Percentiles rank a stretch among this genome's conserved stretches.
phyloP scores from a whole-genome alignment of 129 eudicot genomes.

The Flaveria bidentis region DNA sequence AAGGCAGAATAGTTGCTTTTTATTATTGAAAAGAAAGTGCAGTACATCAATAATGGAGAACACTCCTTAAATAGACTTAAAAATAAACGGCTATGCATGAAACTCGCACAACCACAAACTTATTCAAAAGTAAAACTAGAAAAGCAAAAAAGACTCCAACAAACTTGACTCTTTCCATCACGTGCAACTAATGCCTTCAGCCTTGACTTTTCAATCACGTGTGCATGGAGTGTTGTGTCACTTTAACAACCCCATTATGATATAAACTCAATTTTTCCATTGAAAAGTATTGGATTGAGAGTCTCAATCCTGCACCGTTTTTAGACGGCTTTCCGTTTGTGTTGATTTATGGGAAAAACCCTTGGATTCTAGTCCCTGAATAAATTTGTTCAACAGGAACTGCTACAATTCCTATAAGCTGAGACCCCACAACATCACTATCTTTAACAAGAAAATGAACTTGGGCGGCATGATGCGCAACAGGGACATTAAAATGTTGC shows the following conservation, averaged over 20 bases:
- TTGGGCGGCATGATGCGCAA: slow-evolving; percentile 86
- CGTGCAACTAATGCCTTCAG: too few relatives aligned
- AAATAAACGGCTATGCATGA: too few relatives aligned
- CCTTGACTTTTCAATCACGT: too few relatives aligned
- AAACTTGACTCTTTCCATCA: too few relatives aligned
- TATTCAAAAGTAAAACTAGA: too few relatives aligned
- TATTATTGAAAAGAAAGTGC: too few relatives aligned
- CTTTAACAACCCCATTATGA: slow-evolving; percentile 79
- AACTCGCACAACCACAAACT: too few relatives aligned
- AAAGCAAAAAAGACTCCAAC: too few relatives aligned
- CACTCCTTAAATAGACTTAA: too few relatives aligned
- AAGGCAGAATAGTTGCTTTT: too few relatives aligned
- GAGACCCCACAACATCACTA: slow-evolving; percentile 90
- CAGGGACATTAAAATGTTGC: slow-evolving; percentile 84
- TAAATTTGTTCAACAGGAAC: slow-evolving; percentile 72
- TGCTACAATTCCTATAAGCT: slow-evolving; percentile 78
- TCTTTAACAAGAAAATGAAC: slow-evolving; percentile 89
- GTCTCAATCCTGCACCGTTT: slow-evolving; percentile 70
- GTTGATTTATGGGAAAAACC: slow-evolving; percentile 66
- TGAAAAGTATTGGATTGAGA: slow-evolving; percentile 77
- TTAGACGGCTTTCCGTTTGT: slow-evolving; percentile 73
- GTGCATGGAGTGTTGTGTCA: too few relatives aligned
- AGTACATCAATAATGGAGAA: too few relatives aligned
- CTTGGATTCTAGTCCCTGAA: slow-evolving; percentile 58
- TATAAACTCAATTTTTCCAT: slow-evolving; percentile 62